Base-by-base conservation (phyloP, 805 yeast species). In the Wickerhamiella parazyma region DNA sequence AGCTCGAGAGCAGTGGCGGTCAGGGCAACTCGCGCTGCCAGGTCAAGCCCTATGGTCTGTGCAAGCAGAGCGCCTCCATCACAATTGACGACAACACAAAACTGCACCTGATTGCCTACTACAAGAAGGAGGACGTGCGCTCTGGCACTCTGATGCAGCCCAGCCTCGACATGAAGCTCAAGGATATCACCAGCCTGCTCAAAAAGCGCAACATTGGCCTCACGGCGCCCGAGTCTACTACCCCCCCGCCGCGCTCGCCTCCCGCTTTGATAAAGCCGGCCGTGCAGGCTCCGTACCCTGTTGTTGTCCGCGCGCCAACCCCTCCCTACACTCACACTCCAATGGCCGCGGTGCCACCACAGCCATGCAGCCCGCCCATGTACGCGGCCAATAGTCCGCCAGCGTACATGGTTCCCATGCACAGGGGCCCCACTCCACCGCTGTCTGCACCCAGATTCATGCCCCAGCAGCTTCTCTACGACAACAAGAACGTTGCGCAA, bases 31-130 rank as follows among this genome's bases (percentile, higher is more conserved):
- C 62, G 21, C 63, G 67, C 6, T 66, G 59, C 52, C 49, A 63
- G 14, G 66, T 68, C 54, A 70, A 72, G 51, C 57, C 64, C 2
- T 62, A 71, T 50, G 84, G 86, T 0, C 59, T 80, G 4, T 62
- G 76, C 51, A 80, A 80, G 55, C 83, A 78, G 57, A 71, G 79
- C 24, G 76, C 78, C 51, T 69, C 79, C 3, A 59, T 76, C 31
- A 67, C 73, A 6, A 70, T 78, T 6, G 63, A 67, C 20, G 71
- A 67, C 24, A 70, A 71, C 37, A 70, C 70, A 38, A 75, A 72
- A 46, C 57, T 74, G 20, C 86, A 80, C 51, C 60, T 80, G 44
- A 77, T 80, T 19, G 69, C 79, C 22, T 80, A 80, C 57, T 62
- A 53, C 47, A 55, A 54, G 29, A 51, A 55, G 19, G 55, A 56